Conservation (phyloP, 2,329 filamentous ascomycete genomes). For the Simplicillium aogashimaense region DNA sequence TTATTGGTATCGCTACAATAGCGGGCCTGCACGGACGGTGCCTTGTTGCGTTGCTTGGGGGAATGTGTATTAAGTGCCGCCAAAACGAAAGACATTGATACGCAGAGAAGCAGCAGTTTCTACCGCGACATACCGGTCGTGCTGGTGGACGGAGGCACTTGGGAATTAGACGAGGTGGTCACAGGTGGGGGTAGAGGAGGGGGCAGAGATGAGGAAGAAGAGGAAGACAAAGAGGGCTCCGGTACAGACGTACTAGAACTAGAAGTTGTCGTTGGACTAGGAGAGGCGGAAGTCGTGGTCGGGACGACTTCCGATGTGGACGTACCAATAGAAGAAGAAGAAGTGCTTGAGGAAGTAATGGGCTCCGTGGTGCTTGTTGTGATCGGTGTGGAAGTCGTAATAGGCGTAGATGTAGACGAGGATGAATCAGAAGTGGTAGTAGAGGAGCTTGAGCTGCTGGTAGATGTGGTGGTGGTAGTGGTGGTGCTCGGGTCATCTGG, state of each 20-base stretch:
- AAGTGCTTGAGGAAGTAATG: slow-evolving; percentile 11
- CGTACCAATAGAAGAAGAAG: slow-evolving; percentile 13
- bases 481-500: not conserved
- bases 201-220: slow-evolving; percentile 11
- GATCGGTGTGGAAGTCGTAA: slow-evolving; percentile 9
- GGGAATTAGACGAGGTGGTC: too few relatives aligned
- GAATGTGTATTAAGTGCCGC: slow-evolving; percentile 5
- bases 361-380: slow-evolving; percentile 3
- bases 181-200: not conserved
- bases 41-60: too few relatives aligned
- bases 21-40: too few relatives aligned
- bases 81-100: slow-evolving; percentile 1
- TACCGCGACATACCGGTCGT: slow-evolving; percentile 8
- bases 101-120: too few relatives aligned
- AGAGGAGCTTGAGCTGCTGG: slow-evolving; percentile 3
- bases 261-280: slow-evolving; percentile 11
- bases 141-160: slow-evolving; percentile 18
- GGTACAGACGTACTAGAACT: slow-evolving; percentile 19
- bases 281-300: slow-evolving; percentile 5
- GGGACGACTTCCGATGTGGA: slow-evolving; percentile 11
- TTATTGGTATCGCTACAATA: too few relatives aligned
- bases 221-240: slow-evolving; percentile 11
- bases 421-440: slow-evolving; percentile 14
- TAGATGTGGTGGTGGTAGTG: slow-evolving; percentile 6
- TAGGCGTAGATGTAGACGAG: slow-evolving; percentile 18